phyloP scores from a whole-genome alignment of 1,284 basidiomycete species.

The Farysia itapuensis region DNA sequence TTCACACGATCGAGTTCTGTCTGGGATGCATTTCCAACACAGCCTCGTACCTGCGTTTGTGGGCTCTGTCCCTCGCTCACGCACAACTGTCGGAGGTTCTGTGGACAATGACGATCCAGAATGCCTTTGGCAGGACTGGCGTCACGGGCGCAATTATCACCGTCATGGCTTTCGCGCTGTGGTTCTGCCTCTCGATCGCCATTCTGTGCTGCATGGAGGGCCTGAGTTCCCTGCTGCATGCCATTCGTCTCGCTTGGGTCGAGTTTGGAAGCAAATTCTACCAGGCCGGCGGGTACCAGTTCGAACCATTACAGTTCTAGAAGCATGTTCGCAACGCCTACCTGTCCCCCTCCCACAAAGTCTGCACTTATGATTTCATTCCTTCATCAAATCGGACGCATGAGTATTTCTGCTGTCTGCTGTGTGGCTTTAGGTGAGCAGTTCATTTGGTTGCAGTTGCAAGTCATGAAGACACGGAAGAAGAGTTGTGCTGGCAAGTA shows the following conservation, averaged over 20 bases:
- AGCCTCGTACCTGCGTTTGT: slow-evolving; percentile 95
- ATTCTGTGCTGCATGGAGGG: slow-evolving; percentile 85
- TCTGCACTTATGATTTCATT: too few relatives aligned
- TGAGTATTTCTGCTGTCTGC: too few relatives aligned
- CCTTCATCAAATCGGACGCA: too few relatives aligned
- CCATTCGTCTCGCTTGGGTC: slow-evolving; percentile 95
- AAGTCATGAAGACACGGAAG: too few relatives aligned
- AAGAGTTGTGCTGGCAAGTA: too few relatives aligned
- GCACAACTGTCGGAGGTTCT: slow-evolving; percentile 92
- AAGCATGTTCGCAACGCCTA: too few relatives aligned
- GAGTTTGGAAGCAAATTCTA: slow-evolving; percentile 97
- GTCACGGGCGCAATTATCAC: slow-evolving; percentile 67
- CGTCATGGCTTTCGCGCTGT: slow-evolving; percentile 71
- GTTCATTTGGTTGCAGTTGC: too few relatives aligned
- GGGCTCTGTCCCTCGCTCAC: slow-evolving; percentile 96
- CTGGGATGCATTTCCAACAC: slow-evolving; percentile 98
- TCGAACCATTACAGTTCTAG: slow-evolving; percentile 52
- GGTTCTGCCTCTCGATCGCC: slow-evolving; percentile 77
- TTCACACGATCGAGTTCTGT: slow-evolving; percentile 79
- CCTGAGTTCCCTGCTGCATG: slow-evolving; percentile 77
- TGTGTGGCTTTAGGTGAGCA: too few relatives aligned
- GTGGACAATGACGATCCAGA: slow-evolving; percentile 60
- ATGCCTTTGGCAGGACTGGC: slow-evolving; percentile 58
- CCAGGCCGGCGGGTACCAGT: slow-evolving; percentile 76
- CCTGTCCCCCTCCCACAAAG: too few relatives aligned